phyloP scores from a whole-genome alignment of 1,139 yeast genomes.

The Wickerhamomyces sp. region DNA sequence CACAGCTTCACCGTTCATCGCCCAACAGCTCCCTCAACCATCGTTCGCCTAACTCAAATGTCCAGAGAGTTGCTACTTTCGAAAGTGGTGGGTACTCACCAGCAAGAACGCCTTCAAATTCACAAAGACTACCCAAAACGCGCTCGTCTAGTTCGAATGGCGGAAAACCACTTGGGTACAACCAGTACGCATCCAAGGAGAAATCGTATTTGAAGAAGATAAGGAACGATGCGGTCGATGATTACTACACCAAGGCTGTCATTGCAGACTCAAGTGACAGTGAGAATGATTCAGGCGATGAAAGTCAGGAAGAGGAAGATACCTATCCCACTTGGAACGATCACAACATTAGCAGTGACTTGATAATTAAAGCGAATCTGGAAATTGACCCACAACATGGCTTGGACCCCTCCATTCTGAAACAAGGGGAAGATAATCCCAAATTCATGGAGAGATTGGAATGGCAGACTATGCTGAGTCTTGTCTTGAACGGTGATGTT shows the following conservation, averaged over 20 bases:
- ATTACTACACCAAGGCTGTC: slow-evolving; percentile 63
- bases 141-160: slow-evolving; percentile 15
- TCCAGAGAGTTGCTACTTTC: slow-evolving; percentile 14
- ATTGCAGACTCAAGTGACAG: slow-evolving; percentile 28
- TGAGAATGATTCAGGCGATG: slow-evolving; percentile 24
- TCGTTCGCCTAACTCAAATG: slow-evolving; percentile 15
- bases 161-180: slow-evolving; percentile 12
- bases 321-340: slow-evolving; percentile 12
- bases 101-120: slow-evolving; percentile 20
- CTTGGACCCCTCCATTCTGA: slow-evolving; percentile 17
- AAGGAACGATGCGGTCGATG: slow-evolving; percentile 60
- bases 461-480: slow-evolving; percentile 92
- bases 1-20: slow-evolving; percentile 16
- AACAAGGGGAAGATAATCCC: slow-evolving; percentile 39
- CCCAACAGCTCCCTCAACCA: slow-evolving; percentile 15
- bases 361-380: slow-evolving; percentile 15
- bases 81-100: slow-evolving; percentile 20
- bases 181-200: slow-evolving; percentile 48
- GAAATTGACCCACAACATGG: slow-evolving; percentile 22
- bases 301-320: slow-evolving; percentile 20
- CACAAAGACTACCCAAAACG: slow-evolving; percentile 15
- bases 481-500: slow-evolving; percentile 92
- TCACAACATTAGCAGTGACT: slow-evolving; percentile 5
- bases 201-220: slow-evolving; percentile 61
- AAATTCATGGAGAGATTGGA: slow-evolving; percentile 76